A percentile compares a stretch with the other conserved stretches of the same genome.
Evolutionary conservation across 805 yeast species (phyloP).

Genomic region (Saccharomycopsis oosterbeekiorum): DNA sequence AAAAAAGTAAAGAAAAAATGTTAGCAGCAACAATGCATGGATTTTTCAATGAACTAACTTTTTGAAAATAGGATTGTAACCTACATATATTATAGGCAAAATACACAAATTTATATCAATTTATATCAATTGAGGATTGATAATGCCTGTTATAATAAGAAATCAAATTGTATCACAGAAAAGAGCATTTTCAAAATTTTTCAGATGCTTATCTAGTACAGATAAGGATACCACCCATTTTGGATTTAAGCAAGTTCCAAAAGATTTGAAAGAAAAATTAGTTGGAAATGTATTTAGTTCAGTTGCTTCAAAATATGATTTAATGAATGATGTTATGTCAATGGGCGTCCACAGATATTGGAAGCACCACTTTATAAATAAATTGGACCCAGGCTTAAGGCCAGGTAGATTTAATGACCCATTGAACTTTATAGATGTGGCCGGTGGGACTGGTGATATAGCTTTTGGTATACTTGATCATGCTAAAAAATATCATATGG

Average conservation of each 20-base stretch:
- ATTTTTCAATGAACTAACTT: too few species aligned
- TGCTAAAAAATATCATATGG: conserved; percentile 71
- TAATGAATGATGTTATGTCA: conserved; percentile 98
- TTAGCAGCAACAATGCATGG: too few species aligned
- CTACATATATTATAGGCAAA: not conserved
- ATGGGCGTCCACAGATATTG: conserved; percentile 90
- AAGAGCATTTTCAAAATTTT: not conserved
- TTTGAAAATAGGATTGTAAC: not conserved
- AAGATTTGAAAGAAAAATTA: conserved; percentile 68
- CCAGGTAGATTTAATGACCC: conserved; percentile 64
- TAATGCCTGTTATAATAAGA: not conserved
- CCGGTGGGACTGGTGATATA: conserved; percentile 98
- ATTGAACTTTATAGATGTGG: conserved; percentile 84
- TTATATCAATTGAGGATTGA: not conserved
- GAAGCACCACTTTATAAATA: conserved; percentile 83
- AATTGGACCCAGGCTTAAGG: conserved; percentile 87
- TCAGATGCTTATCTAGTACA: not conserved
- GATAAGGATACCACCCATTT: conserved; percentile 68
- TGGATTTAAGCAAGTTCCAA: conserved; percentile 77
- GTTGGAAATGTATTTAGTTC: conserved; percentile 86
- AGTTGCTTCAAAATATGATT: conserved; percentile 88
- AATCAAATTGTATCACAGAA: not conserved
- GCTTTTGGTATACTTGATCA: conserved; percentile 92
- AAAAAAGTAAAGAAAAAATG: too few species aligned
- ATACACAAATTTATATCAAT: not conserved